Conservation (phyloP, 495 filamentous ascomycete genomes). For the Lentithecium fluviatile region DNA sequence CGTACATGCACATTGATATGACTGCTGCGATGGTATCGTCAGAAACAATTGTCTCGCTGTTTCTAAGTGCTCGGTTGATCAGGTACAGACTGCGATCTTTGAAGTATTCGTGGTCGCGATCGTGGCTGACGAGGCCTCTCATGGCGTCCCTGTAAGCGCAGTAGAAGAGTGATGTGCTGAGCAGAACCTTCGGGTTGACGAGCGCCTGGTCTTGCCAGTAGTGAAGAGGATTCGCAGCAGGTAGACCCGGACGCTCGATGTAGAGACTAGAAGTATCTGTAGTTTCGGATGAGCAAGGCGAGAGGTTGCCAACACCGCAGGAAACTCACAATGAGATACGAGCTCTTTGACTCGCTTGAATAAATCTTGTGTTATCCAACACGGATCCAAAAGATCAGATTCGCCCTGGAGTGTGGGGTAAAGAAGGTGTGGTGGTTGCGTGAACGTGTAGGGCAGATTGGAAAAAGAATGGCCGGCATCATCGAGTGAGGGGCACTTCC, state of each 20-base stretch:
- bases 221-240: slow-evolving; percentile 3
- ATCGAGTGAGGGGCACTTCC: not conserved
- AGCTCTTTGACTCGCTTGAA: slow-evolving; percentile 8
- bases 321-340: slow-evolving; percentile 8
- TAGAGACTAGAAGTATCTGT: slow-evolving; percentile 7
- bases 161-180: slow-evolving; percentile 18
- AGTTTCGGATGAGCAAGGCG: not conserved
- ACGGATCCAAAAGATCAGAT: not conserved
- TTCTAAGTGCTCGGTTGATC: slow-evolving; percentile 16
- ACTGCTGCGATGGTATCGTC: slow-evolving; percentile 19
- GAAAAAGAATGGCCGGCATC: not conserved
- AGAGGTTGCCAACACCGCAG: not conserved
- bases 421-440: not conserved
- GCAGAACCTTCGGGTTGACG: slow-evolving; percentile 15
- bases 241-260: slow-evolving; percentile 7
- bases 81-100: slow-evolving; percentile 11
- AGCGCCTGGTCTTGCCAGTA: slow-evolving; percentile 15
- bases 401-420: not conserved
- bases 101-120: slow-evolving; percentile 13
- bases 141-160: slow-evolving; percentile 12
- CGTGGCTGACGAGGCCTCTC: not conserved
- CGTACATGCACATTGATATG: slow-evolving; percentile 22
- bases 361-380: slow-evolving; percentile 10
- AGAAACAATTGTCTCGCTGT: slow-evolving; percentile 1
- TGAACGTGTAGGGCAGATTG: not conserved